Evolutionary conservation across 306 rosid genomes (phyloP).

Genomic region (Malus sieversii): DNA sequence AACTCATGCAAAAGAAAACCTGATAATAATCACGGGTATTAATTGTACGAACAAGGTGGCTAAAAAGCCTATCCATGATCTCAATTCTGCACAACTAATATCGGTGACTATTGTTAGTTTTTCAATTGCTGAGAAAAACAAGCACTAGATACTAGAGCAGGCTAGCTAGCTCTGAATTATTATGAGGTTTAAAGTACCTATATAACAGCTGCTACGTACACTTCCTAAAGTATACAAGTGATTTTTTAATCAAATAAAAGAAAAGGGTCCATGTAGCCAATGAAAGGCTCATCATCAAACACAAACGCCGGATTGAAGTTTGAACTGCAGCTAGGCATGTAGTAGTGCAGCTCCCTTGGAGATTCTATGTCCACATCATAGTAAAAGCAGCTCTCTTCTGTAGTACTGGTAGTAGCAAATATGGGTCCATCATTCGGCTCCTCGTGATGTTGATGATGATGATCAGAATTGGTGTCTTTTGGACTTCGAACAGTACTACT

Average conservation of each 20-base stretch:
- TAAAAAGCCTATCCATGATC: neutral
- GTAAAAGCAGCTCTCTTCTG: neutral
- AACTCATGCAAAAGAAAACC: neutral
- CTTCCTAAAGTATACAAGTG: neutral
- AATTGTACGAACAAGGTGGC: neutral
- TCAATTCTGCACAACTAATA: neutral
- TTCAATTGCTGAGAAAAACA: neutral
- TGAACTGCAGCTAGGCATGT: conserved; percentile 4
- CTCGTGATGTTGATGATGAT: neutral
- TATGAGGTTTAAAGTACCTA: neutral
- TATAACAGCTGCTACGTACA: neutral
- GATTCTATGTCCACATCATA: neutral
- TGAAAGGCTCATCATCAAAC: conserved; percentile 37
- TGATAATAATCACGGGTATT: neutral
- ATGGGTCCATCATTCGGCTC: neutral
- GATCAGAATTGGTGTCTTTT: neutral
- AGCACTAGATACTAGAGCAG: neutral
- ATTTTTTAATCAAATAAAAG: conserved; percentile 14
- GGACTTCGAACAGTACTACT: neutral
- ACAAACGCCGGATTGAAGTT: conserved; percentile 16
- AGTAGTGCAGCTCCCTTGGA: neutral
- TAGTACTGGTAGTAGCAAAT: neutral
- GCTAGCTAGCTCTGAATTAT: neutral
- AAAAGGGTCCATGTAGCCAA: conserved; percentile 27
- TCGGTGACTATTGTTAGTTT: neutral